Evolutionary conservation across 371 early-diverging fungal genomes (phyloP), one percentile per base, ranked within the genome.

Genomic region (Parasitella parasitica): DNA sequence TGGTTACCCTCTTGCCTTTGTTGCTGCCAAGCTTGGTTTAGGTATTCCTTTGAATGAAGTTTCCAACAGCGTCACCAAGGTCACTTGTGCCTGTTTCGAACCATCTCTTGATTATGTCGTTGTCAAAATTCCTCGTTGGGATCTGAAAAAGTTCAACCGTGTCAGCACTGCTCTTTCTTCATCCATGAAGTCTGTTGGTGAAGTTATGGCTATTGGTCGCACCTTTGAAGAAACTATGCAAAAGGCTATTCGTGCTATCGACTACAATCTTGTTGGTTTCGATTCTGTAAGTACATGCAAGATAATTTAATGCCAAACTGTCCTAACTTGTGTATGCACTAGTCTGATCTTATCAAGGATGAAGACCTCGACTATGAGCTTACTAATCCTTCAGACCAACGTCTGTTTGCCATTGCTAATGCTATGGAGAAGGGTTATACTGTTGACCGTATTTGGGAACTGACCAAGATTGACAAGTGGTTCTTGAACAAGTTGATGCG

Each of bases 61-160:
- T 52, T 83, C 80, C 59, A 97, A 97, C 86, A 84, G 81, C 61
- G 97, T 97, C 34, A 97, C 97, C 50, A 92, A 93, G 71, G 90
- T 86, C 41, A 97, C 97, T 16, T 94, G 91, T 58, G 96, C 97
- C 28, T 95, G 95, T 79, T 97, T 97, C 61, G 97, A 97, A 72
- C 97, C 97, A 57, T 87, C 89, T 54, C 82, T 97, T 38, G 97
- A 97, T 82, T 97, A 97, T 74, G 72, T 87, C 38, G 94, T 97
- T 49, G 91, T 91, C 70, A 97, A 97, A 85, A 96, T 97, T 61
- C 97, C 97, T 51, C 85, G 96, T 66, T 97, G 97, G 97, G 97
- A 97, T 80, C 77, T 97, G 72, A 91, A 88, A 61, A 97, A 97
- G 88, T 97, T 97, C 73, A 86, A 82, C 70, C 89, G 91, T 64